A percentile compares a stretch with the other conserved stretches of the same genome.
phyloP scores from a whole-genome alignment of 228 moss, liverwort and hornwort genomes.

The Sphagnum magellanicum region DNA sequence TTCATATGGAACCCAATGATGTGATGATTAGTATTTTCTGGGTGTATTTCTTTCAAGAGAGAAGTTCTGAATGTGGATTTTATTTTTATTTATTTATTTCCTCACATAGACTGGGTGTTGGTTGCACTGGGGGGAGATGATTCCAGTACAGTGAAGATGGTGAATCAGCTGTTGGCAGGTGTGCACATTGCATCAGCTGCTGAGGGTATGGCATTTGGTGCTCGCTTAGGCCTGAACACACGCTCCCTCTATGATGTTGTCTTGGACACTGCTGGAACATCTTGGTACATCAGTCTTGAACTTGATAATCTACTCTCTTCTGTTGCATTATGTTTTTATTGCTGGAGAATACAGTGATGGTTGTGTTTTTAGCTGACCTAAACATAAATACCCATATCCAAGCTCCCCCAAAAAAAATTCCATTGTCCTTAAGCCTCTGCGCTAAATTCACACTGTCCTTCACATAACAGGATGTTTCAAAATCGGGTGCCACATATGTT shows the following conservation, averaged over 20 bases:
- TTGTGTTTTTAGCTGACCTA: no score
- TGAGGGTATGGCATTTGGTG: conserved; percentile 87
- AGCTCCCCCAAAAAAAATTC: no score
- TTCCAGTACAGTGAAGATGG: conserved; percentile 95
- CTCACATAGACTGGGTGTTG: no score
- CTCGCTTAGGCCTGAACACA: conserved; percentile 74
- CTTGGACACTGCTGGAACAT: conserved; percentile 57
- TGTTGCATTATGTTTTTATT: background rate
- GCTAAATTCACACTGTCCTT: no score
- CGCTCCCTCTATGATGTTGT: conserved; percentile 64
- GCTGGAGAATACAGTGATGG: background rate
- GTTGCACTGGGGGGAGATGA: no score
- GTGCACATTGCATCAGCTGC: conserved; percentile 87
- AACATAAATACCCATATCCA: no score
- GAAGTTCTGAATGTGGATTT: no score
- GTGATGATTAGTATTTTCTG: no score
- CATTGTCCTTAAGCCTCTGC: no score
- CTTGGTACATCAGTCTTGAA: conserved; percentile 43
- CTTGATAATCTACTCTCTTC: background rate
- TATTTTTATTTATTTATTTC: no score
- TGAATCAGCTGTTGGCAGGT: conserved; percentile 93
- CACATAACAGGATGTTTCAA: conserved; percentile 75
- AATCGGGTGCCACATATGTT: conserved; percentile 99
- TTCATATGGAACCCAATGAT: no score
- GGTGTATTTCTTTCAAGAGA: no score